A percentile compares a stretch with the other conserved stretches of the same genome.
Evolutionary conservation across 371 early-diverging fungal species (phyloP).

Genomic region (Coemansia sp.): DNA sequence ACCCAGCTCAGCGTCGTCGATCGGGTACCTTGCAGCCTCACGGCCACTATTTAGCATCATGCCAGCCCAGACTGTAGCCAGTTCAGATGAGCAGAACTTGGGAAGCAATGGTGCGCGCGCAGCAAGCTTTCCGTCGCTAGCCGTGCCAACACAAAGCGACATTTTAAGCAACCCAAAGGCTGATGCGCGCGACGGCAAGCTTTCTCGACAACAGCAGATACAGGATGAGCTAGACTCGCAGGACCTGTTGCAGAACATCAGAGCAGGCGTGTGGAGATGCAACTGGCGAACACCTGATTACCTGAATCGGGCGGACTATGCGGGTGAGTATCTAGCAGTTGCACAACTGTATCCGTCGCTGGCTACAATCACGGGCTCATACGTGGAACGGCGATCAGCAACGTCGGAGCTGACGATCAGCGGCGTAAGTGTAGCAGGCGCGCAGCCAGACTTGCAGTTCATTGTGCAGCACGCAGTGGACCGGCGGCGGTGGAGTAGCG

Average conservation of each 20-base stretch:
- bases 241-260: constrained; percentile 26
- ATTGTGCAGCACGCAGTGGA: constrained; percentile 72
- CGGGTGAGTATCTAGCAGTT: constrained; percentile 64
- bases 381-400: constrained; percentile 61
- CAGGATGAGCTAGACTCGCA: constrained; percentile 15
- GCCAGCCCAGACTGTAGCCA: neutral
- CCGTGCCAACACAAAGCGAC: neutral
- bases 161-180: constrained; percentile 2
- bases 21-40: constrained; percentile 82
- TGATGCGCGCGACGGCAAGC: neutral
- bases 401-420: constrained; percentile 68
- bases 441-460: constrained; percentile 60
- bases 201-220: constrained; percentile 10
- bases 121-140: neutral
- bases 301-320: neutral
- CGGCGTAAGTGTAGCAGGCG: constrained; percentile 62
- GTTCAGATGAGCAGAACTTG: neutral
- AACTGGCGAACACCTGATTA: constrained; percentile 15
- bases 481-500: constrained; percentile 68
- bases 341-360: constrained; percentile 78
- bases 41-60: constrained; percentile 57
- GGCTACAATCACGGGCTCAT: constrained; percentile 75
- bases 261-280: constrained; percentile 39
- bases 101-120: neutral
- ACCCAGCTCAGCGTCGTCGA: constrained; percentile 68